Percentiles rank a stretch among this genome's conserved stretches.
phyloP scores from a whole-genome alignment of 1,284 basidiomycete species.

The Cutaneotrichosporon mucoides region DNA sequence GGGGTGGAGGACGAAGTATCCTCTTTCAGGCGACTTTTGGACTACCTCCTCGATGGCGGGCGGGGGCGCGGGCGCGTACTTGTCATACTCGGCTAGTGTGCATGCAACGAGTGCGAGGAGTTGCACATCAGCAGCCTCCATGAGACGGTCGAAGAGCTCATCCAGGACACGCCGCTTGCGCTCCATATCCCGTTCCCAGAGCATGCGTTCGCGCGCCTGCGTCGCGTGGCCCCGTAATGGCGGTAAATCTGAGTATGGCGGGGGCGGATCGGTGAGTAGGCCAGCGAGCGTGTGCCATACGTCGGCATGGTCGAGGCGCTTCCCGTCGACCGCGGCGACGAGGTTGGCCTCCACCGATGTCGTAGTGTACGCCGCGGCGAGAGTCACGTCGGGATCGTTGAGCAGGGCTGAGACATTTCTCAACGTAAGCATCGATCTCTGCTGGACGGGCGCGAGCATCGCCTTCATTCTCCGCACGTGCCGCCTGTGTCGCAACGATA shows the following conservation, averaged over 20 bases:
- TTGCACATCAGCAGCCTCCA: conserved; percentile 66
- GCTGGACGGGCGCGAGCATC: conserved; percentile 25
- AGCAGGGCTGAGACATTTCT: conserved; percentile 57
- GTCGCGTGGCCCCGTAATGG: conserved; percentile 5
- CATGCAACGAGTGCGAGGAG: conserved; percentile 74
- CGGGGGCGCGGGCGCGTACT: conserved; percentile 21
- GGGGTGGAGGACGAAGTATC: conserved; percentile 36
- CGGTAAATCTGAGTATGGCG: conserved; percentile 22
- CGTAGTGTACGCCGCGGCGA: conserved; percentile 62
- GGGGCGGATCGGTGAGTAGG: conserved; percentile 48
- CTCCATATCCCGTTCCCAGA: conserved; percentile 40
- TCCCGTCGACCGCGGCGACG: conserved; percentile 57
- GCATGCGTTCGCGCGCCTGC: conserved; percentile 20
- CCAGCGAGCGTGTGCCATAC: conserved; percentile 63
- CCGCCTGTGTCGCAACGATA: conserved; percentile 8
- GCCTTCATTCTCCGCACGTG: conserved; percentile 15
- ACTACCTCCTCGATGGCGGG: conserved; percentile 17
- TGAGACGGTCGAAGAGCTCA: conserved; percentile 57
- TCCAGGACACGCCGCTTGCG: conserved; percentile 38
- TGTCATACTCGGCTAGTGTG: conserved; percentile 55
- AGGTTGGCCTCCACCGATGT: conserved; percentile 56
- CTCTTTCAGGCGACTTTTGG: conserved; percentile 38
- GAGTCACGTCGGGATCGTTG: conserved; percentile 58
- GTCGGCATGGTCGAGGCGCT: conserved; percentile 66
- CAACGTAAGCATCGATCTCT: conserved; percentile 58